Conservation (phyloP, 2,329 filamentous ascomycete genomes). For the Juglanconis sp. region DNA sequence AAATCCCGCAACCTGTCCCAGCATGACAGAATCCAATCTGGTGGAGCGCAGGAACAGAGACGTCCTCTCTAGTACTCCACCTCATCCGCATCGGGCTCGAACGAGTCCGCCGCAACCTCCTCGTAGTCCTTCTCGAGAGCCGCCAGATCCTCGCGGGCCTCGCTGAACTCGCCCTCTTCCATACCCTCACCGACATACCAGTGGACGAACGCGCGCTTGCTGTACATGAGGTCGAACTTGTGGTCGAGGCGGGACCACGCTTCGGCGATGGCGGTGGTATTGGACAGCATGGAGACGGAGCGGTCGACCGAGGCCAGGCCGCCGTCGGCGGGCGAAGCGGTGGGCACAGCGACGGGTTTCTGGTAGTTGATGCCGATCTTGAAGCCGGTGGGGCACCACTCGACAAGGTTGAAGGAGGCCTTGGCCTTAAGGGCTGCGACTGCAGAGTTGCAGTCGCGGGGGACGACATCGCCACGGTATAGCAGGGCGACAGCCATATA, state of each 20-base stretch:
- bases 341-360: conserved; percentile 59
- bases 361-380: conserved; percentile 76
- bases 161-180: conserved; percentile 88
- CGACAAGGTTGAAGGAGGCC: conserved; percentile 69
- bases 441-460: conserved; percentile 66
- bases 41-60: not conserved
- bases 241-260: conserved; percentile 70
- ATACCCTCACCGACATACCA: conserved; percentile 87
- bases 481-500: conserved; percentile 73
- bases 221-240: conserved; percentile 79
- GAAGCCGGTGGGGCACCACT: conserved; percentile 75
- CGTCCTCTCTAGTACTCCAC: conserved; percentile 68
- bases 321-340: conserved; percentile 48
- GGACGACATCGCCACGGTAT: conserved; percentile 69
- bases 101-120: conserved; percentile 75
- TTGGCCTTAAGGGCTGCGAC: conserved; percentile 68
- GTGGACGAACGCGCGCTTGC: conserved; percentile 73
- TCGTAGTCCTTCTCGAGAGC: conserved; percentile 85
- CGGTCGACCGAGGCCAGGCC: conserved; percentile 61
- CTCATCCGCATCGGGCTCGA: conserved; percentile 61
- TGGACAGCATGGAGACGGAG: conserved; percentile 69
- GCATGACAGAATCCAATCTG: conserved; percentile 4
- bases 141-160: conserved; percentile 81
- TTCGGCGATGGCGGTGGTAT: conserved; percentile 71
- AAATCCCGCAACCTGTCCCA: conserved; percentile 2